phyloP scores from a whole-genome alignment of 73 alveolate genomes.

The Tetrahymena borealis region DNA sequence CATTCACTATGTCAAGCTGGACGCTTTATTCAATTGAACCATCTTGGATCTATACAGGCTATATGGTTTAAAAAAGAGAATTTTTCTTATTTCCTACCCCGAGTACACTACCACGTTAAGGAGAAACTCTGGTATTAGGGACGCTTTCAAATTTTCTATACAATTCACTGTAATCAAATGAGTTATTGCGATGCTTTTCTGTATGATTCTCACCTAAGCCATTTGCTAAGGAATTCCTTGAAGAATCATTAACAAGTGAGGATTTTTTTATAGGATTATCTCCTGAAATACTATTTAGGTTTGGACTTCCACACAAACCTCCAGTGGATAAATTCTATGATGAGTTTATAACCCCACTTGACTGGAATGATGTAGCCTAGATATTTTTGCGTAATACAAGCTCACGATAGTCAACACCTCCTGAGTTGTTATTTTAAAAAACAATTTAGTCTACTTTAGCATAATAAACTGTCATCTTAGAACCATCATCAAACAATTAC shows the following conservation, averaged over 20 bases:
- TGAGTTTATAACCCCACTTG: not conserved
- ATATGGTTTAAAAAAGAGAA: not conserved
- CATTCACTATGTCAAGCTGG: not conserved
- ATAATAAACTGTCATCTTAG: constrained; percentile 40
- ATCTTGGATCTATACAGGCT: not conserved
- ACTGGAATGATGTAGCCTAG: not conserved
- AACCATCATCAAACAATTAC: constrained; percentile 1
- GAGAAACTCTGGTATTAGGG: not conserved
- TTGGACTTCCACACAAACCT: not conserved
- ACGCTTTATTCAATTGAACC: not conserved
- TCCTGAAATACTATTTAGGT: not conserved
- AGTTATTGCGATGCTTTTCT: not conserved
- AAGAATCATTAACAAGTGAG: not conserved
- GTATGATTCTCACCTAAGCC: not conserved
- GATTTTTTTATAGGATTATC: not conserved
- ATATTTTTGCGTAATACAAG: not conserved
- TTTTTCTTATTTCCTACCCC: not conserved
- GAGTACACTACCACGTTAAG: not conserved
- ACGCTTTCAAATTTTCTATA: not conserved
- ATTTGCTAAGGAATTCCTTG: not conserved
- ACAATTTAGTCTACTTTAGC: constrained; percentile 17
- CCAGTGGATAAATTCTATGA: not conserved
- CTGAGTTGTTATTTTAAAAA: constrained; percentile 33
- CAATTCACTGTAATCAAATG: not conserved
- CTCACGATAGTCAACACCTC: constrained; percentile 37